phyloP scores from a whole-genome alignment of 139 green algal species.

The Chlorella sorokiniana region DNA sequence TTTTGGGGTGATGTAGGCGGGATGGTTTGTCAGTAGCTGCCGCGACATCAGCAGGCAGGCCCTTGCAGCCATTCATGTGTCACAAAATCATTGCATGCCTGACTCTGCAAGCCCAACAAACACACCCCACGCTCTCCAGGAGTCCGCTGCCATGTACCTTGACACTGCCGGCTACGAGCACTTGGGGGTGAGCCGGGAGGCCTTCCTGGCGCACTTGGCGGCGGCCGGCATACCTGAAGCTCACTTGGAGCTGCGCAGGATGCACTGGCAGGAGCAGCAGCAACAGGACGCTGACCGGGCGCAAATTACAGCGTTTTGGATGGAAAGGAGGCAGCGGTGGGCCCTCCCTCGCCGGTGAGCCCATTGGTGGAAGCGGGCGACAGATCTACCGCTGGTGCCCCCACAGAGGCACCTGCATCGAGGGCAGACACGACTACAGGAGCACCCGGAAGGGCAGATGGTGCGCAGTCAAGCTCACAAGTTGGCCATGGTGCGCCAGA shows the following conservation, averaged over 20 bases:
- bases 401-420: too few relatives aligned
- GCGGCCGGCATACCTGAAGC: constrained; percentile 50
- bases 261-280: constrained; percentile 15
- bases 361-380: too few relatives aligned
- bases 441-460: too few relatives aligned
- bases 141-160: constrained; percentile 47
- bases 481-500: not conserved
- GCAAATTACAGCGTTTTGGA: not conserved
- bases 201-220: constrained; percentile 40
- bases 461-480: too few relatives aligned
- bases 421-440: too few relatives aligned
- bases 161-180: constrained; percentile 47
- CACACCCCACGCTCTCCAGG: not conserved
- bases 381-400: too few relatives aligned
- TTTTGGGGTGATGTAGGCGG: too few relatives aligned
- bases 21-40: too few relatives aligned
- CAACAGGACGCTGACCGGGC: not conserved
- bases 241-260: constrained; percentile 26
- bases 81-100: too few relatives aligned
- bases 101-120: not conserved
- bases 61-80: too few relatives aligned
- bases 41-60: too few relatives aligned
- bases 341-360: too few relatives aligned
- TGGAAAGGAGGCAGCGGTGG: constrained; percentile 2
- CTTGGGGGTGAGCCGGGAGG: constrained; percentile 29